Conservation (phyloP, 2,329 filamentous ascomycete genomes). For the Amphichorda felina region DNA sequence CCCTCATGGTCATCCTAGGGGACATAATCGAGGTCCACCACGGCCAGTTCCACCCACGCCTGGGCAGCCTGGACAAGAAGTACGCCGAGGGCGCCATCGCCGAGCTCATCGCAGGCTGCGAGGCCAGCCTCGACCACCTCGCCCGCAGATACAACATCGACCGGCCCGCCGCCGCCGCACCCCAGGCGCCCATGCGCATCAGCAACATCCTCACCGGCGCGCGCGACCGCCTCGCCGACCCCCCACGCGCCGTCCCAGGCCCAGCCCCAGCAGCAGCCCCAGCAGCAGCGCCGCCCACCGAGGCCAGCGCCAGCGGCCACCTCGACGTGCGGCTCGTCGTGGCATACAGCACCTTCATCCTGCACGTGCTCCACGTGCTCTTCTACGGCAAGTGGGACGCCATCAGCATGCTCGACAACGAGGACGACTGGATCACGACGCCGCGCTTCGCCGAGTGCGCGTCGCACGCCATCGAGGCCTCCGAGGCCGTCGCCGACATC, state of each 20-base stretch:
- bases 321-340: slow-evolving; percentile 25
- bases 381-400: slow-evolving; percentile 37
- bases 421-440: slow-evolving; percentile 35
- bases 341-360: slow-evolving; percentile 33
- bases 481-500: slow-evolving; percentile 31
- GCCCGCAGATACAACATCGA: slow-evolving; percentile 7
- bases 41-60: slow-evolving; percentile 26
- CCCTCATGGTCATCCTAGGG: slow-evolving; percentile 34
- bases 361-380: slow-evolving; percentile 34
- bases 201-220: slow-evolving; percentile 10
- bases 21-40: slow-evolving; percentile 36
- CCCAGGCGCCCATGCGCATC: slow-evolving; percentile 6
- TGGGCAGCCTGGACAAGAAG: slow-evolving; percentile 22
- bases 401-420: slow-evolving; percentile 34
- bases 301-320: slow-evolving; percentile 8
- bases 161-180: too few relatives aligned
- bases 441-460: slow-evolving; percentile 31
- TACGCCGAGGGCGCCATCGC: slow-evolving; percentile 21
- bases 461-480: slow-evolving; percentile 32
- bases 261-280: background rate
- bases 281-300: background rate
- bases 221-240: background rate
- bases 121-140: slow-evolving; percentile 22
- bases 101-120: slow-evolving; percentile 22
- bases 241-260: background rate